Base-by-base conservation (phyloP, 768 basidiomycete genomes). In the Calocera viscosa region DNA sequence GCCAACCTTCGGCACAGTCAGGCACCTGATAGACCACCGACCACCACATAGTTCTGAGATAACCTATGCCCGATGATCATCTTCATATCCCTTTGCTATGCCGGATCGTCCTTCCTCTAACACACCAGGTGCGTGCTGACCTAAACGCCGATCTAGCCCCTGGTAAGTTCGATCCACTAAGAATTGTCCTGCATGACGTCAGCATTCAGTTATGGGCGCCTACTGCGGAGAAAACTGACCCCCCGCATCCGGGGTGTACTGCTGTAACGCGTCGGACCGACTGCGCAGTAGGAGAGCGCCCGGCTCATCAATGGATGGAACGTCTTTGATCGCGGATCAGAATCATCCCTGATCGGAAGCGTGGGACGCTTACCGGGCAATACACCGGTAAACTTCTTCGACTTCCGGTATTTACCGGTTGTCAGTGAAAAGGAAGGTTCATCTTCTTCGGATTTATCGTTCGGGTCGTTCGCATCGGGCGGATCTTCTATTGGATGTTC, bases 71-170 rank as follows among this genome's bases (percentile, higher is more conserved):
- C 26, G 76, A 67, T 80, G 78, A 63, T 89, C 87, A 60, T 82
- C 82, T 14, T 72, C 75, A 74, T 98, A 97, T 11, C 89, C 91
- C 69, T 88, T 82, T 40, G 95, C 93, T 53, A 95, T 88, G 3
- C 95, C 95, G 70, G 84, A 89, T 53, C 93, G 78, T 0, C 95
- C 95, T 75, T 95, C 90, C 76, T 96, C 91, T 67, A 98, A 75
- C 41, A 87, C 75, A 69, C 88, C 84, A 0, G 94, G 94, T 0
- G 80, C 82, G 72, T 95, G 91, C 74, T 89, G 79, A 0, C 91
- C 92, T 12, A 87, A 71, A 10, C 89, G 81, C 24, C 83, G 77
- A 67, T 97, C 94, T 28, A 97, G 79, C 1, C 95, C 95, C 47
- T 82, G 83, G 76, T 88, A 98, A 0, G 83, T 84, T 60, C 94